phyloP scores from a whole-genome alignment of 768 basidiomycete species.

The Cyathus striatus region DNA sequence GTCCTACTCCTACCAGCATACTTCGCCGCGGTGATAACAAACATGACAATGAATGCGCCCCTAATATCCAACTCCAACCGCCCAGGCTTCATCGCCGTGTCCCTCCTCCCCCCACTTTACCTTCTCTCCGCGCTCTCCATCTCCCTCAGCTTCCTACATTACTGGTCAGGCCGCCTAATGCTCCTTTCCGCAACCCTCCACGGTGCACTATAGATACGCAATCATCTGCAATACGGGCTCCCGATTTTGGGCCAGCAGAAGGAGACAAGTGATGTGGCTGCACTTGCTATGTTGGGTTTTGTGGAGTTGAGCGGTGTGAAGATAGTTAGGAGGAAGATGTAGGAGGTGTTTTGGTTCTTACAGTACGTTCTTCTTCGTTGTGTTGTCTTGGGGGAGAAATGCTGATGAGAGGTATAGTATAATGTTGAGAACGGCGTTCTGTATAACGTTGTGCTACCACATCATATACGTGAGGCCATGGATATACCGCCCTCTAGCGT shows the following conservation, averaged over 20 bases:
- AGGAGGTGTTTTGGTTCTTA: constrained; percentile 63
- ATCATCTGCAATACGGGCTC: constrained; percentile 53
- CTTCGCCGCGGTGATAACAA: constrained; percentile 47
- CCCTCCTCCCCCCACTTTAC: constrained; percentile 59
- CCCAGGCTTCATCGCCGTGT: constrained; percentile 56
- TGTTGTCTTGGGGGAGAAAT: background rate
- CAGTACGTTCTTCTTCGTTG: constrained; percentile 55
- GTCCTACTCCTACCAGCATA: constrained; percentile 58
- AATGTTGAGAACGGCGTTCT: constrained; percentile 51
- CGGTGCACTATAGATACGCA: constrained; percentile 70
- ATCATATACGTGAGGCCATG: constrained; percentile 76
- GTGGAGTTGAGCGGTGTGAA: constrained; percentile 62
- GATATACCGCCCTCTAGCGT: constrained; percentile 77
- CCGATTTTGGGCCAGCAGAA: constrained; percentile 68
- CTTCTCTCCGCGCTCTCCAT: constrained; percentile 53
- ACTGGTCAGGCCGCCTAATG: constrained; percentile 56
- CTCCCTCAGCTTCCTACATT: constrained; percentile 73
- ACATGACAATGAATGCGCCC: constrained; percentile 55
- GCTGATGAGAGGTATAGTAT: constrained; percentile 35
- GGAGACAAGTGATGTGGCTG: constrained; percentile 69
- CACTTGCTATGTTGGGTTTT: constrained; percentile 56
- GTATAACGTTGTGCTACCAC: constrained; percentile 78
- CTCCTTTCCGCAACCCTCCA: constrained; percentile 52
- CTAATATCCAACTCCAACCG: constrained; percentile 72
- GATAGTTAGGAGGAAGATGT: constrained; percentile 56